Base-by-base conservation (phyloP, 1,139 yeast species). In the Debaryomycetaceae sp. region DNA sequence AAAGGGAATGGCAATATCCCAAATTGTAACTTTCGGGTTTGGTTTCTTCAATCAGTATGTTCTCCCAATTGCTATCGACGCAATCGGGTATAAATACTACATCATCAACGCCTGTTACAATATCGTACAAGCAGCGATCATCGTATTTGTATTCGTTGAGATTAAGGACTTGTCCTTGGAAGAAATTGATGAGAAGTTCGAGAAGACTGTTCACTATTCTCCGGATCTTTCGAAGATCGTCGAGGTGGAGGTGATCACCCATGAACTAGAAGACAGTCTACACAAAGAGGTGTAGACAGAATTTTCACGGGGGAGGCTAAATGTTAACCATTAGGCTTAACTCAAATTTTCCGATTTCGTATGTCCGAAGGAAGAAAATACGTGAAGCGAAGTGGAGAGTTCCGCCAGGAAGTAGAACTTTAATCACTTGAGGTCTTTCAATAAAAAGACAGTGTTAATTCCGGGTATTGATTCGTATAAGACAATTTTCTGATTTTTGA, bases 121-220 rank as follows among this genome's bases (percentile, higher is more conserved):
- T 29, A 17, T 42, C 6, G 17, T 39, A 18, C 42, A 45, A 33
- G 35, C 35, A 1, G 17, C 32, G 5, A 35, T 54, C 13, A 46
- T 78, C n/a, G 75, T 68, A 55, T 69, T 77, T 53, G 64, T 70
- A 45, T 77, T 81, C 38, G 75, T 71, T 49, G 86, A 81, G 61
- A 80, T 86, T 29, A 79, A 76, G 59, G 83, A 84, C 18, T 67
- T 78, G 47, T 61, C 77, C 42, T 68, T 81, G 59, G 87, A 81
- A 57, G 82, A 80, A 52, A 75, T 81, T 48, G 85, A 80, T 22
- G 26, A 22, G 26, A 22, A 22, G 11, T 22, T 22, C 11, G 26
- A 22, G 11, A 22, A 22, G 7, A 3, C 26, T 22, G 3, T 22
- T 3, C 26, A 22, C 26, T 22, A 22, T 11, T 22, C 26, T 11